These are phyloP conservation scores for Huntiella decipiens DNA, from an alignment of 2,329 filamentous ascomycete species.

Conservation along the genomic window DNA sequence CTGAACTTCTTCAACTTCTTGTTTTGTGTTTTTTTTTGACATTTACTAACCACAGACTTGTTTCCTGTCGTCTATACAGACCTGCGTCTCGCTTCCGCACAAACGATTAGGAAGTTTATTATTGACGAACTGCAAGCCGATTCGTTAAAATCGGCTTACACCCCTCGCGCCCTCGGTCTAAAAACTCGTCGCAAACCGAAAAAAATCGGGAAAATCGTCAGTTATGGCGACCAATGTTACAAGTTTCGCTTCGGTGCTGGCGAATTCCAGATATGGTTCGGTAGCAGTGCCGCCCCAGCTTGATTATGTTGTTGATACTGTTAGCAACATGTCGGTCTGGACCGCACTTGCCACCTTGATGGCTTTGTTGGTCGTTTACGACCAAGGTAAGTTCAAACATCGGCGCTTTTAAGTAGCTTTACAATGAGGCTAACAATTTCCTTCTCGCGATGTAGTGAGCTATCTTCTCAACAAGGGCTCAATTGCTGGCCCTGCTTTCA, in stretches of 20 bases:
- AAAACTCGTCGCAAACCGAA: not conserved
- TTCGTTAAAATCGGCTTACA: no score
- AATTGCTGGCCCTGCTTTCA: constrained; percentile 56
- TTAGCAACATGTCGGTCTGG: constrained; percentile 27
- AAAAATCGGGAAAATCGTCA: not conserved
- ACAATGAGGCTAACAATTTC: not conserved
- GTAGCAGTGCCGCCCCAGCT: constrained; percentile 35
- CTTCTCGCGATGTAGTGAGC: constrained; percentile 33
- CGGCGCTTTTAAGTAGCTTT: no score
- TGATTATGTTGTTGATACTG: constrained; percentile 32
- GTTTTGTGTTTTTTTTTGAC: no score
- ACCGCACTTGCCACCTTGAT: constrained; percentile 42
- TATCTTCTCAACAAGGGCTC: constrained; percentile 58
- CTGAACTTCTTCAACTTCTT: no score
- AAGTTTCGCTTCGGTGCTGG: constrained; percentile 51
- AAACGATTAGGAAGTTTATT: no score
- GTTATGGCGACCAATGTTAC: constrained; percentile 31
- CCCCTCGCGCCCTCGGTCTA: no score
- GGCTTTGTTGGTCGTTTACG: constrained; percentile 57
- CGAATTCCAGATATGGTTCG: constrained; percentile 34
- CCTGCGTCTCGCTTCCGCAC: no score
- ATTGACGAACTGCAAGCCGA: no score
- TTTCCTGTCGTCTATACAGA: not conserved
- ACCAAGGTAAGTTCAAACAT: constrained; percentile 50
- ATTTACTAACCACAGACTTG: not conserved